These are phyloP conservation scores for Cyberlindnera suaveolens DNA, from an alignment of 805 yeast genomes.

Conservation along the genomic window DNA sequence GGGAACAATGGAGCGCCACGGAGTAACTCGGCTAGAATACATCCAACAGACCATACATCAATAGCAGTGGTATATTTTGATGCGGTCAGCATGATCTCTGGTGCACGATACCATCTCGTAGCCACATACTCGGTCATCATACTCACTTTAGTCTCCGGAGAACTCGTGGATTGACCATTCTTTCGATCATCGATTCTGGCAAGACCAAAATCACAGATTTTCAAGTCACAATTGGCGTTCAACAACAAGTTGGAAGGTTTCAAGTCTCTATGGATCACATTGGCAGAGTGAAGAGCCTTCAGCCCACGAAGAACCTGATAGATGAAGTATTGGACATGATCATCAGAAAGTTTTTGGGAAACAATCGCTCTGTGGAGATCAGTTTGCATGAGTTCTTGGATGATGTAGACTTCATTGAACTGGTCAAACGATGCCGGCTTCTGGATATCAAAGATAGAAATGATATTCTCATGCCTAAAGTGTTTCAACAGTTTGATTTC, in stretches of 20 bases:
- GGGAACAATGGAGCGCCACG: constrained; percentile 86
- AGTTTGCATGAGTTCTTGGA: constrained; percentile 85
- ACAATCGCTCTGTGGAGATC: constrained; percentile 77
- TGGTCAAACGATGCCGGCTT: constrained; percentile 69
- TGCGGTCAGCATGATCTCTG: constrained; percentile 93
- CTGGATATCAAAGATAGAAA: constrained; percentile 84
- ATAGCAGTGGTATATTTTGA: constrained; percentile 92
- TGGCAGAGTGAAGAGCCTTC: constrained; percentile 89
- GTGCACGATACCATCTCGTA: constrained; percentile 96
- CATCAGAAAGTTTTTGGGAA: constrained; percentile 80
- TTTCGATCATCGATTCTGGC: constrained; percentile 43
- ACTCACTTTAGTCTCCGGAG: constrained; percentile 57
- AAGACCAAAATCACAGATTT: constrained; percentile 90
- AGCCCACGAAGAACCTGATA: constrained; percentile 88
- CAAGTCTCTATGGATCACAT: constrained; percentile 87
- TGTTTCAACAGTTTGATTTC: constrained; percentile 85
- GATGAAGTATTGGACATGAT: constrained; percentile 88
- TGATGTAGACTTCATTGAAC: constrained; percentile 82
- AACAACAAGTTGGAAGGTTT: constrained; percentile 84
- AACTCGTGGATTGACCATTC: constrained; percentile 33
- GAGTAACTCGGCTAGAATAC: constrained; percentile 87
- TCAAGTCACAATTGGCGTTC: constrained; percentile 89
- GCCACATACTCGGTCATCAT: constrained; percentile 97
- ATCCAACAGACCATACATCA: constrained; percentile 96
- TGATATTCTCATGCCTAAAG: constrained; percentile 91